A percentile compares a stretch with the other conserved stretches of the same genome.
Evolutionary conservation across 352 stramenopile genomes (phyloP).

Genomic region (Elongisporangium prolatum): DNA sequence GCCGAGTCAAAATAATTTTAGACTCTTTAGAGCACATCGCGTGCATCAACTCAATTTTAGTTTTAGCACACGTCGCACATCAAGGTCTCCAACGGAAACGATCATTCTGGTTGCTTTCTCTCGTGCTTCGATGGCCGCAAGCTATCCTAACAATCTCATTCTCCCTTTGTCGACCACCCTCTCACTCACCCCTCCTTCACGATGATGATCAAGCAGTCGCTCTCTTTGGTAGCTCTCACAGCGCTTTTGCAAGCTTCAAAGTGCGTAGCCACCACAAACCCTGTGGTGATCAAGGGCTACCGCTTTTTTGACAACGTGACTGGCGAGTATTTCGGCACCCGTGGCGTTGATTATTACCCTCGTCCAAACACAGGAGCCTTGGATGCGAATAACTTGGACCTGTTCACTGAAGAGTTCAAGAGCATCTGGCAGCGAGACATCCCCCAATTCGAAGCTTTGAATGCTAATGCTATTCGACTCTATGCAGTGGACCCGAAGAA

Average conservation of each 20-base stretch:
- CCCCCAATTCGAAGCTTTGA: constrained; percentile 52
- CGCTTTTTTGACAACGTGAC: constrained; percentile 75
- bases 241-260: neutral
- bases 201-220: constrained; percentile 6
- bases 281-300: constrained; percentile 63
- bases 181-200: neutral
- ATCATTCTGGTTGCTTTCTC: too few species aligned
- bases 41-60: neutral
- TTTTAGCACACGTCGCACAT: neutral
- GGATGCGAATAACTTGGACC: constrained; percentile 75
- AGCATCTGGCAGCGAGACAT: constrained; percentile 73
- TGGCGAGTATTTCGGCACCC: constrained; percentile 63
- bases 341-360: constrained; percentile 86
- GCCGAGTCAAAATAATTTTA: too few species aligned
- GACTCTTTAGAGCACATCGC: neutral
- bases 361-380: constrained; percentile 68
- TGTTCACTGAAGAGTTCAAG: constrained; percentile 71
- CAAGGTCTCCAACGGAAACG: neutral
- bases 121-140: constrained; percentile 4
- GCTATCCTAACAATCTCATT: neutral
- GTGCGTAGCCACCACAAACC: constrained; percentile 16
- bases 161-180: constrained; percentile 1
- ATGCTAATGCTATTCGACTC: constrained; percentile 73
- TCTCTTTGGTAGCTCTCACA: neutral
- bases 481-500: constrained; percentile 71